Percentiles rank a stretch among this genome's conserved stretches.
phyloP scores from a whole-genome alignment of 345 rosid species.

The Bretschneidera sinensis region DNA sequence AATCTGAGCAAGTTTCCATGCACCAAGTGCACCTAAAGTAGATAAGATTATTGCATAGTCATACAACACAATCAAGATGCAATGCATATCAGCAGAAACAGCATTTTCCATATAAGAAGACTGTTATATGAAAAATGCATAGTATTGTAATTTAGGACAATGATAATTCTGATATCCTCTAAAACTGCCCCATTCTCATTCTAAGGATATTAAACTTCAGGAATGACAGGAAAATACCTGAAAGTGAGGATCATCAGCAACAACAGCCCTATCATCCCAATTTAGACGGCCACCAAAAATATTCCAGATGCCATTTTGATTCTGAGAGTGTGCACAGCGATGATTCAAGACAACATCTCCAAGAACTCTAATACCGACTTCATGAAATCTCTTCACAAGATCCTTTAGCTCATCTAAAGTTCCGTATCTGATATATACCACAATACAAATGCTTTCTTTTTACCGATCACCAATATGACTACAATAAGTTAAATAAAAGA shows the following conservation, averaged over 20 bases:
- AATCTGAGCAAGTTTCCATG: neutral
- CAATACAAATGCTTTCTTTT: neutral
- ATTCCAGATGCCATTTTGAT: conserved; percentile 91
- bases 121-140: conserved; percentile 1
- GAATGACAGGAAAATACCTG: conserved; percentile 45
- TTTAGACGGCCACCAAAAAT: conserved; percentile 83
- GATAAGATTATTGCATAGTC: too few species aligned
- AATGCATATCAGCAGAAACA: neutral
- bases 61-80: neutral
- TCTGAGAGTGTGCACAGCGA: conserved; percentile 87
- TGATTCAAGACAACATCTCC: conserved; percentile 97
- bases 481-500: neutral
- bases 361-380: conserved; percentile 67
- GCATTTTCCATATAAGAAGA: conserved; percentile 9
- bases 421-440: conserved; percentile 56
- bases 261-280: conserved; percentile 95
- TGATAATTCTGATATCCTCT: too few species aligned
- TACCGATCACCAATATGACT: neutral
- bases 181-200: too few species aligned
- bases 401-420: conserved; percentile 76
- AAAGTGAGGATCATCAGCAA: conserved; percentile 96
- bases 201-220: neutral
- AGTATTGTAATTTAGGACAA: conserved; percentile 4
- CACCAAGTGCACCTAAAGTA: neutral
- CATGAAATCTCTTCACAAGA: conserved; percentile 59